These are phyloP conservation scores for Arbutus unedo DNA, from an alignment of 148 eudicot species.

Conservation along the genomic window DNA sequence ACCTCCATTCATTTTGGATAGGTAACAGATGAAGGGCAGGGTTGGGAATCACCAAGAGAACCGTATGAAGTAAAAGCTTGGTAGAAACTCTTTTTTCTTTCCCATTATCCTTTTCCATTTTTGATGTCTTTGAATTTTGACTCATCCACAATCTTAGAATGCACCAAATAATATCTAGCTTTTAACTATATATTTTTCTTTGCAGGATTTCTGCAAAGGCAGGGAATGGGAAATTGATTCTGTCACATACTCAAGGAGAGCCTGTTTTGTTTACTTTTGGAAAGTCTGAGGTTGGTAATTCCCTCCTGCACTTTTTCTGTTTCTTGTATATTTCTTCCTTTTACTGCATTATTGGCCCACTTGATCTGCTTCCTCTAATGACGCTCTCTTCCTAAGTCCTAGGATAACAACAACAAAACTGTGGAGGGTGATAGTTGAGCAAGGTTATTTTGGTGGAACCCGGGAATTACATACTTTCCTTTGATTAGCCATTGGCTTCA, in stretches of 20 bases:
- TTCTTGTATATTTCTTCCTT: neutral
- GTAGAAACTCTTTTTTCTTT: slow-evolving; percentile 33
- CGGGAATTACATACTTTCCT: neutral
- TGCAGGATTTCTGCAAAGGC: slow-evolving; percentile 77
- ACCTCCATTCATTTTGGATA: slow-evolving; percentile 27
- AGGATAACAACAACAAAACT: neutral
- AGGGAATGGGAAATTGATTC: slow-evolving; percentile 64
- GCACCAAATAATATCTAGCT: neutral
- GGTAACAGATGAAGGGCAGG: slow-evolving; percentile 81
- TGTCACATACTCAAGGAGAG: slow-evolving; percentile 63
- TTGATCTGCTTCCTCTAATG: neutral
- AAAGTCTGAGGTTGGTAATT: slow-evolving; percentile 65
- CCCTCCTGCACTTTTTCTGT: slow-evolving; percentile 9
- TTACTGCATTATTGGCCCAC: neutral
- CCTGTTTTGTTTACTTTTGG: slow-evolving; percentile 84
- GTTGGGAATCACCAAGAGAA: slow-evolving; percentile 98
- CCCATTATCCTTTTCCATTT: slow-evolving; percentile 5
- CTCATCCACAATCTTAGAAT: neutral
- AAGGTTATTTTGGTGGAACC: neutral
- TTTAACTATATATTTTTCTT: slow-evolving; percentile 15
- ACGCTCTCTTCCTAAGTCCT: neutral
- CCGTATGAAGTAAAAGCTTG: slow-evolving; percentile 95
- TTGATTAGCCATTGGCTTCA: neutral
- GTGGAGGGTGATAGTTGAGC: neutral
- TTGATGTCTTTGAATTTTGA: neutral